Evolutionary conservation across 768 basidiomycete genomes (phyloP), one percentile per base, ranked within the genome.

Genomic region (Obba rivulosa): DNA sequence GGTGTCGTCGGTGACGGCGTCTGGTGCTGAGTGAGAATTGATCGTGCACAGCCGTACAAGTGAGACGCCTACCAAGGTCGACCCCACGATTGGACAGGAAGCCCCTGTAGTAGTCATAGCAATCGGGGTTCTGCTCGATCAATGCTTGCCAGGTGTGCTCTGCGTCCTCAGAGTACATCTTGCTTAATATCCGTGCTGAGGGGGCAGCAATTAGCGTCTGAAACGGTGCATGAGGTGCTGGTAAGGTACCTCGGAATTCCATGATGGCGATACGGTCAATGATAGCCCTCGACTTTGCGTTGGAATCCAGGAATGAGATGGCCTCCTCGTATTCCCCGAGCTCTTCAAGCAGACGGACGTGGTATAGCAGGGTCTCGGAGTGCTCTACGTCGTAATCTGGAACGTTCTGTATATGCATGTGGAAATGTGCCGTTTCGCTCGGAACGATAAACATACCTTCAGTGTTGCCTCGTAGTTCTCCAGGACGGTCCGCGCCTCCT

Each of bases 41-140:
- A 34, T 49, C 18, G 40, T 36, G 13, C 17, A 38, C 8, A 41
- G 14, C 23, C 14, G 36, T 34, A 14, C 20, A 20, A 8, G 17
- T 17, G 9, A 3, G 34, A 40, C 4, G 64, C 75, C 48, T 49
- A 91, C 90, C 79, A 14, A 90, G 62, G 53, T 80, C 74, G 35
- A 90, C 67, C 9, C 80, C 83, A 51, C 81, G 78, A 54, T 79
- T 80, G 2, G 69, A 61, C 18, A 97, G 72, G 59, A 81, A 89
- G 7, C 83, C 85, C 25, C 69, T 68, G 69, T 93, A 96, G 64
- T 93, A 91, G 45, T 81, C 81, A 56, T 83, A 77, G 58, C 76
- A 80, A 50, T 97, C 94, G 2, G 90, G 73, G 63, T 96, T 98
- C 61, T 84, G 81, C 45, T 91, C 84, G 36, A 99, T 78, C 22